Conservation (phyloP, 1,284 basidiomycete genomes). For the Pseudozyma thailandica region DNA sequence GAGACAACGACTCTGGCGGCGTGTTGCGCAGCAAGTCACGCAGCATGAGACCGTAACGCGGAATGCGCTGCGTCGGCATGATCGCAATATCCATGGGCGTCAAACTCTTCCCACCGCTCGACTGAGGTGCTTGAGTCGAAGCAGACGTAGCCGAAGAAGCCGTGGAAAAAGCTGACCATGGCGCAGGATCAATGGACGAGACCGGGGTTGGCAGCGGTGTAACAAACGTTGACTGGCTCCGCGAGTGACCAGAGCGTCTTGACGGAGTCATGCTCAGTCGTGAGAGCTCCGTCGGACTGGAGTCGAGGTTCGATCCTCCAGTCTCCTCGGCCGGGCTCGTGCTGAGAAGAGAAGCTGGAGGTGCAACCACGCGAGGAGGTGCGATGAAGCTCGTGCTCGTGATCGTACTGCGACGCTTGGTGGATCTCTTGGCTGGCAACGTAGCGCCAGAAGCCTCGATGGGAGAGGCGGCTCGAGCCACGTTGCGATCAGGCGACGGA, state of each 20-base stretch:
- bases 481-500: slow-evolving; percentile 15
- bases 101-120: slow-evolving; percentile 41
- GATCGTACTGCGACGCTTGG: slow-evolving; percentile 41
- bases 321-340: slow-evolving; percentile 20
- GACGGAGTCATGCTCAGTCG: neutral
- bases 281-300: neutral
- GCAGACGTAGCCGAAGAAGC: neutral
- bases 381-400: slow-evolving; percentile 29
- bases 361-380: slow-evolving; percentile 13
- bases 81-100: slow-evolving; percentile 62
- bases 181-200: neutral
- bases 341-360: slow-evolving; percentile 6
- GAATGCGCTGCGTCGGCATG: slow-evolving; percentile 65
- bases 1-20: slow-evolving; percentile 52
- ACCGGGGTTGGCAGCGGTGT: slow-evolving; percentile 21
- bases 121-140: neutral
- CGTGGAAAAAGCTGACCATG: slow-evolving; percentile 14
- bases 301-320: neutral
- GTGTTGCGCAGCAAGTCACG: slow-evolving; percentile 59
- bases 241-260: slow-evolving; percentile 21
- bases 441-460: slow-evolving; percentile 2
- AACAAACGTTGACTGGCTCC: slow-evolving; percentile 32
- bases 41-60: slow-evolving; percentile 59
- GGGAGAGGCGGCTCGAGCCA: neutral
- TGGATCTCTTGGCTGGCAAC: slow-evolving; percentile 16